Base-by-base conservation (phyloP, 495 filamentous ascomycete genomes). In the Penicillium pulvis region DNA sequence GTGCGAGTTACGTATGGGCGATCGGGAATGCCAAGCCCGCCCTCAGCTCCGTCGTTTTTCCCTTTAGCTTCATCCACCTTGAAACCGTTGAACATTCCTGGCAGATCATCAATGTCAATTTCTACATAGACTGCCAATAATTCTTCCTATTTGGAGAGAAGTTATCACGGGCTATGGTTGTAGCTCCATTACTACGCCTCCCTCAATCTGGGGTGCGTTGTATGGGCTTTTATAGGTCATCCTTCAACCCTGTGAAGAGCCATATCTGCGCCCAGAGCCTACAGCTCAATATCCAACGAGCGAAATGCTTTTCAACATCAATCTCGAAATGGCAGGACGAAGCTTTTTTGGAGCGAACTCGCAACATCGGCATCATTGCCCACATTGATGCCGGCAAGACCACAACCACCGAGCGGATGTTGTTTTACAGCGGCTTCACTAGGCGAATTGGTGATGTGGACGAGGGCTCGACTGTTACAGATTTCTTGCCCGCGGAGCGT, bases 371-470 rank as follows among this genome's bases (percentile, higher is more conserved):
- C 41, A 99, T 99, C 59, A 97, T 99, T 71, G 95, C 95, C 39
- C 95, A 99, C 74, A 97, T 98, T 59, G 95, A 98, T 85, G 95
- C 95, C 47, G 94, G 95, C 48, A 99, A 99, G 81, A 99, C 95
- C 8, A 99, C 95, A 0, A 99, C 95, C 0, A 98, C 95, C 5
- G 95, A 99, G 84, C 92, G 96, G 52, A 98, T 98, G 94, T 89
- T 99, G 67, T 98, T 93, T 65, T 96, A 98, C 69, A 95, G 92
- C 62, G 94, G 95, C 6, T 87, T 90, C 60, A 94, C 93, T 6
- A 81, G 90, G 48, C 79, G 91, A 66, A 85, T 97, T 66, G 94
- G 94, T 87, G 93, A 98, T 75, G 95, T 99, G 58, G 93, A 99
- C 62, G 90, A 96, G 74, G 95, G 95, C 36, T 94, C 93, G 45